phyloP scores from a whole-genome alignment of 176 grass and related monocot species.

The sorghum (Sorghum bicolor) region Sorghum_bicolor_NCBIv3 NC_012872.2:66773001-66773500 shows the following conservation, averaged over 20 bases:
- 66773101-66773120: neutral
- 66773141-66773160: neutral
- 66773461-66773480: too few relatives aligned
- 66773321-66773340: neutral
- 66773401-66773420: neutral
- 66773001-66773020: neutral
- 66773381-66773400: neutral
- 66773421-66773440: neutral
- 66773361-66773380: neutral
- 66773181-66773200: neutral
- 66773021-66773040: neutral
- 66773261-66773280: neutral
- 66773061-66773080: neutral
- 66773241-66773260: neutral
- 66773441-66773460: too few relatives aligned
- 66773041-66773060: neutral
- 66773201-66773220: neutral
- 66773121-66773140: neutral
- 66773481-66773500: too few relatives aligned
- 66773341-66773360: too few relatives aligned
- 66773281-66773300: neutral
- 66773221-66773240: too few relatives aligned
- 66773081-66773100: neutral
- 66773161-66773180: neutral
- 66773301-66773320: too few relatives aligned